These are phyloP conservation scores for sorghum (Sorghum bicolor) DNA, from an alignment of 176 grass and related monocot species.

Conservation along the genomic window DNA sequence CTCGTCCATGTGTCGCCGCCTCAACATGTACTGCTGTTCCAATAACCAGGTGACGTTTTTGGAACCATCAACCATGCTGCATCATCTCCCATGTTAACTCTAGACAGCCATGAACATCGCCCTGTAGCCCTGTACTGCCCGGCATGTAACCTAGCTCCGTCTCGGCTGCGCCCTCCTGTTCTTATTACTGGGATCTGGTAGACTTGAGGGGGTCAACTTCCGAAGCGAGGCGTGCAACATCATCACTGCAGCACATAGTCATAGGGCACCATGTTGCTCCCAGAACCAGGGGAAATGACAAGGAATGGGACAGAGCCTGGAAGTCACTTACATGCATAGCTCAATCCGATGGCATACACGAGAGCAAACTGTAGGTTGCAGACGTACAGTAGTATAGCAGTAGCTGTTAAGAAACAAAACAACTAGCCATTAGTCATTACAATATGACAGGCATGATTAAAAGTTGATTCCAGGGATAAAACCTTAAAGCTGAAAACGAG, in stretches of 20 bases:
- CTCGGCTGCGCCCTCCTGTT: conserved; percentile 49
- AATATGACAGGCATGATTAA: background rate
- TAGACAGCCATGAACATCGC: background rate
- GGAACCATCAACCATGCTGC: background rate
- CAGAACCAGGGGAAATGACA: background rate
- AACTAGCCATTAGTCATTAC: background rate
- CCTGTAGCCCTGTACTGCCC: background rate
- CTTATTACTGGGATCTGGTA: conserved; percentile 35
- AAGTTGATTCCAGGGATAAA: background rate
- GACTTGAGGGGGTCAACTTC: conserved; percentile 73
- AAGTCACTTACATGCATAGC: conserved; percentile 61
- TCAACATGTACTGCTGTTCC: background rate
- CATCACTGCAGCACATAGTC: conserved; percentile 58
- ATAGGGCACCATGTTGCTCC: background rate
- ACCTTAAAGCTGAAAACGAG: background rate
- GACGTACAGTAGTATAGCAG: conserved; percentile 52
- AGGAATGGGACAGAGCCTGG: background rate
- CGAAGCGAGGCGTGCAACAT: conserved; percentile 79
- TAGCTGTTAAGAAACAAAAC: conserved; percentile 41
- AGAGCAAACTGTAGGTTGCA: conserved; percentile 80
- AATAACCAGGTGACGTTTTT: background rate
- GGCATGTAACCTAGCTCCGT: conserved; percentile 11
- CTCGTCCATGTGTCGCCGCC: background rate
- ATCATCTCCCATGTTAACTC: background rate
- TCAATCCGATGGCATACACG: conserved; percentile 64